A percentile compares a stretch with the other conserved stretches of the same genome.
Evolutionary conservation across 257 asterid genomes (phyloP).

Genomic region (Lycium ferocissimum): DNA sequence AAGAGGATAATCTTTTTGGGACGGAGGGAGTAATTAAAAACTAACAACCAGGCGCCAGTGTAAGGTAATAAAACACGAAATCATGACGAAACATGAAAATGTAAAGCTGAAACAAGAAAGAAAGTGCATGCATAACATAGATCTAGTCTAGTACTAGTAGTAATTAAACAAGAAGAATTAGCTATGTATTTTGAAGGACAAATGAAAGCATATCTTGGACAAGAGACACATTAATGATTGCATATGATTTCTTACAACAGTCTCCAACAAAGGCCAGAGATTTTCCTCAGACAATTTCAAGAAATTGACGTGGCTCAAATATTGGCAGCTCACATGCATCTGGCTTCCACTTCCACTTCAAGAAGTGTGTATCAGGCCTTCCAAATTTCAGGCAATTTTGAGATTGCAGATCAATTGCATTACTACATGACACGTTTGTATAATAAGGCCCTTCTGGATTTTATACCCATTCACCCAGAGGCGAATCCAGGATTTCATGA

Average conservation of each 20-base stretch:
- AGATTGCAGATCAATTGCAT: background rate
- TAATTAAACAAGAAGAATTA: too few relatives aligned
- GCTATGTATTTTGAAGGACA: too few relatives aligned
- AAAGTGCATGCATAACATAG: too few relatives aligned
- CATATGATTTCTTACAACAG: background rate
- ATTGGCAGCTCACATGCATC: background rate
- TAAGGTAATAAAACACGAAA: too few relatives aligned
- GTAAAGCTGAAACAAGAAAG: too few relatives aligned
- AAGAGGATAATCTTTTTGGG: too few relatives aligned
- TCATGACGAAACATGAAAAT: too few relatives aligned
- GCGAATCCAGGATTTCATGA: too few relatives aligned
- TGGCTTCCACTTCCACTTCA: background rate
- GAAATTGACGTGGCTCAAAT: background rate
- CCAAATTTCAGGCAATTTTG: background rate
- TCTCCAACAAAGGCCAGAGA: background rate
- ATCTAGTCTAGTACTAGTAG: too few relatives aligned
- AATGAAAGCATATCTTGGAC: background rate
- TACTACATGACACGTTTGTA: constrained; percentile 6
- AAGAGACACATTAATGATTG: background rate
- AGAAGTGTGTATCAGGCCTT: background rate
- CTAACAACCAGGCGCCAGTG: too few relatives aligned
- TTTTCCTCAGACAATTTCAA: background rate
- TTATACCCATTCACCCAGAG: background rate
- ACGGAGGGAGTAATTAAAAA: too few relatives aligned
- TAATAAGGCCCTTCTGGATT: background rate